Base-by-base conservation (phyloP, 257 asterid genomes). In the Striga asiatica region DNA sequence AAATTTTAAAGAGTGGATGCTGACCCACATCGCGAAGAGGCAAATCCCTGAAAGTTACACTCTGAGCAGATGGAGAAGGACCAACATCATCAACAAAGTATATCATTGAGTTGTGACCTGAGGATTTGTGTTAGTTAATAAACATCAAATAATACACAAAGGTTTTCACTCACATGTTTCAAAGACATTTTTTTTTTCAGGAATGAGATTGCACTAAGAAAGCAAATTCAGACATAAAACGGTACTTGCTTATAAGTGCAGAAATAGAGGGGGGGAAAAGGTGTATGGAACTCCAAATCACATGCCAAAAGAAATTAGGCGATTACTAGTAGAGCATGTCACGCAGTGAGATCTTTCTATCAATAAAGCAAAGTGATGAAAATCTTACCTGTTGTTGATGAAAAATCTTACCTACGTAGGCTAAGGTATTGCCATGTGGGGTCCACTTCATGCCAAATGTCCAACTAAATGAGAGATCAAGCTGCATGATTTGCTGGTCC, bases 1-100 rank as follows among this genome's bases (percentile, higher is more conserved):
- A 21, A 27, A 53, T 71, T 68, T 76, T 63, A 60, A 68, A 78
- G 89, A 74, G 71, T 63, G 89, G 89, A 82, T 79, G 87, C 94
- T 79, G 95, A 92, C 97, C 98, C 97, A 88, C 98, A 88, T 92
- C 95, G 74, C 95, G 97, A 78, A 92, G 98, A 34, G 97, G 99
- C 91, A 92, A 79, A 82, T 88, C 93, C 61, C 95, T 94, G 72
- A 82, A 72, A 58, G 97, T 88, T 64, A 92, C 84, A 70, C 79
- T 88, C 78, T 88, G 99, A 54, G 95, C 95, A 54, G 91, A 83
- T 66, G 99, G 97, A 72, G 97, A 82, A 71, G 94, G 75, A 13
- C 99, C 95, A 56, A 88, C 81, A 62, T 92, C 99, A 70, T 88
- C 99, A 55, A 78, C 97, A 55, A 92, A 88, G 80, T 92, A 92